Evolutionary conservation across 208 protist species (phyloP), one percentile per base, ranked within the genome.

Genomic region (Acanthamoeba divionensis): DNA sequence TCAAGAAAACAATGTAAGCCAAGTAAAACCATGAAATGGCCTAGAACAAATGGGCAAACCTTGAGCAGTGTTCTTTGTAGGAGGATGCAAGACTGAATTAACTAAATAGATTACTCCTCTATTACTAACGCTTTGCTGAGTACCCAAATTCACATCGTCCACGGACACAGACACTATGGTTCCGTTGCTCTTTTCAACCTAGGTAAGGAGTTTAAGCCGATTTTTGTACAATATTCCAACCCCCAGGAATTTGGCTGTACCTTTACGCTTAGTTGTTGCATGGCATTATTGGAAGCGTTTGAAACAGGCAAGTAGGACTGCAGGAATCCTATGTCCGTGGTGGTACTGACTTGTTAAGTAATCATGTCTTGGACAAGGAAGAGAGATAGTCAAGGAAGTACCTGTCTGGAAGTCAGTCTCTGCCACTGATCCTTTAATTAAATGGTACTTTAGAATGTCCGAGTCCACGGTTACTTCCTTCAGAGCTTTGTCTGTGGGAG

Each of bases 401-500:
- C 18, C 38, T 24, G 26, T 79, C 18, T 79, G 21, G 21, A 79
- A 24, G 69, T 79, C 50, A n/a, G n/a, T n/a, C n/a, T n/a, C n/a
- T n/a, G n/a, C n/a, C n/a, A n/a, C n/a, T n/a, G n/a, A n/a, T n/a
- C n/a, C n/a, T n/a, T n/a, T n/a, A n/a, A n/a, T n/a, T n/a, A n/a
- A n/a, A n/a, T n/a, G n/a, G n/a, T n/a, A n/a, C n/a, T n/a, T n/a
- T n/a, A n/a, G n/a, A n/a, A n/a, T n/a, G n/a, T n/a, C n/a, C 36
- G 26, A 15, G 69, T 18, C 31, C 38, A 79, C 26, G 69, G 10
- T 79, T 41, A 24, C 4, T 6, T 6, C 36, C 8, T 2, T 24
- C 31, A 79, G 69, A 48, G 69, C 69, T n/a, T 48, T 79, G n/a
- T 67, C 13, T 41, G 62, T 67, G n/a, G n/a, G n/a, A n/a, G n/a